These are phyloP conservation scores for Plasmopara muralis DNA, from an alignment of 352 stramenopile species.

Conservation along the genomic window DNA sequence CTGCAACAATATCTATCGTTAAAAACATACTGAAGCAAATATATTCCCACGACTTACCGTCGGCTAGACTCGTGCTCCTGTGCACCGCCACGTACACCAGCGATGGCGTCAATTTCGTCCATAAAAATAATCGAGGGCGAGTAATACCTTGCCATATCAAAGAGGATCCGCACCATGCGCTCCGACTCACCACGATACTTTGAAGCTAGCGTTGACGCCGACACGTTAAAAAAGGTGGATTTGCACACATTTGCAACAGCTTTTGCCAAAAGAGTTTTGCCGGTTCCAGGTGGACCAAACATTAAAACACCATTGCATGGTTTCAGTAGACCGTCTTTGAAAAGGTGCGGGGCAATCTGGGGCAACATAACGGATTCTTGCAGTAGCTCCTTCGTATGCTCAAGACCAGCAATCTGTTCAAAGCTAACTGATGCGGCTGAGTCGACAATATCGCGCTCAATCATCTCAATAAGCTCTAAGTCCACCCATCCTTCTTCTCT, in stretches of 20 bases:
- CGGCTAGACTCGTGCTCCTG: constrained; percentile 79
- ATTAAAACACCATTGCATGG: constrained; percentile 79
- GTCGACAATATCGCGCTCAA: constrained; percentile 81
- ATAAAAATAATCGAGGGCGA: constrained; percentile 97
- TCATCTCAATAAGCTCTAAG: constrained; percentile 78
- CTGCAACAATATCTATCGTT: constrained; percentile 15
- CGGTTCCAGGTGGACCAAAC: constrained; percentile 81
- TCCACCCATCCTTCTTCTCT: constrained; percentile 66
- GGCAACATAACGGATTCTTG: constrained; percentile 80
- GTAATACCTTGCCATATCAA: constrained; percentile 97
- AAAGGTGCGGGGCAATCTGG: constrained; percentile 73
- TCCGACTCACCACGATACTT: constrained; percentile 94
- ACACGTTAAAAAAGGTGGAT: constrained; percentile 98
- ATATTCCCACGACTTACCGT: constrained; percentile 24
- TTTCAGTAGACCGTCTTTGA: constrained; percentile 72
- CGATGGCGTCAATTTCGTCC: constrained; percentile 96
- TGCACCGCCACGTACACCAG: constrained; percentile 51
- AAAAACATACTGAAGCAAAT: neutral
- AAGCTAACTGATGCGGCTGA: constrained; percentile 51
- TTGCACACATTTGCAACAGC: constrained; percentile 93
- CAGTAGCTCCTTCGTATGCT: constrained; percentile 71
- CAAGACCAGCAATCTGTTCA: constrained; percentile 64
- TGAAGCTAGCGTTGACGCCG: constrained; percentile 80
- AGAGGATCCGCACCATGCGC: constrained; percentile 95
- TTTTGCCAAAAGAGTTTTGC: constrained; percentile 87